phyloP scores from a whole-genome alignment of 1,284 basidiomycete genomes.

The Cutaneotrichosporon mucoides region DNA sequence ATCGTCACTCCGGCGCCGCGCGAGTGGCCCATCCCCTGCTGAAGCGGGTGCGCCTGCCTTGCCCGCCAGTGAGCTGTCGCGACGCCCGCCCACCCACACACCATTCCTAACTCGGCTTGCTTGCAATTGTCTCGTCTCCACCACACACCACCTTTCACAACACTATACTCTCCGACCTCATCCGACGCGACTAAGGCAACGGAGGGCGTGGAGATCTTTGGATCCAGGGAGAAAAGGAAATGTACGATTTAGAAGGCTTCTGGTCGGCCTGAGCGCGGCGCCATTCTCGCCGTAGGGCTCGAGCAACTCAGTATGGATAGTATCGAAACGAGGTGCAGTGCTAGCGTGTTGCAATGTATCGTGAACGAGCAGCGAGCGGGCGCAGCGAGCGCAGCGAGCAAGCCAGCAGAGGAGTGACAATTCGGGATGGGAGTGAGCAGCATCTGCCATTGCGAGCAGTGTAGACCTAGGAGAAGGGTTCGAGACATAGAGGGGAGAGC shows the following conservation, averaged over 20 bases:
- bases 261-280: not conserved
- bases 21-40: not conserved
- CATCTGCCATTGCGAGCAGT: not conserved
- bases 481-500: not conserved
- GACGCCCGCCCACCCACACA: not conserved
- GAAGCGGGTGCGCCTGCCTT: too few relatives aligned
- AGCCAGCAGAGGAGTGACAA: not conserved
- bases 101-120: not conserved
- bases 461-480: not conserved
- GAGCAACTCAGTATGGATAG: not conserved
- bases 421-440: too few relatives aligned
- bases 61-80: too few relatives aligned
- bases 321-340: not conserved
- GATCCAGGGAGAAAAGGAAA: constrained; percentile 1
- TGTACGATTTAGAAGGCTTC: constrained; percentile 6
- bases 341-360: not conserved
- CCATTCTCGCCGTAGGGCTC: too few relatives aligned
- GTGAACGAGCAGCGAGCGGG: not conserved
- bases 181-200: not conserved
- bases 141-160: constrained; percentile 2
- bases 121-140: constrained; percentile 4
- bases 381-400: too few relatives aligned
- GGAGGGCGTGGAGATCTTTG: not conserved
- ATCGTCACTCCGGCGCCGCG: not conserved
- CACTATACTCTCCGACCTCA: not conserved